These are phyloP conservation scores for Gremmenia infestans DNA, from an alignment of 2,329 filamentous ascomycete genomes.

Conservation along the genomic window DNA sequence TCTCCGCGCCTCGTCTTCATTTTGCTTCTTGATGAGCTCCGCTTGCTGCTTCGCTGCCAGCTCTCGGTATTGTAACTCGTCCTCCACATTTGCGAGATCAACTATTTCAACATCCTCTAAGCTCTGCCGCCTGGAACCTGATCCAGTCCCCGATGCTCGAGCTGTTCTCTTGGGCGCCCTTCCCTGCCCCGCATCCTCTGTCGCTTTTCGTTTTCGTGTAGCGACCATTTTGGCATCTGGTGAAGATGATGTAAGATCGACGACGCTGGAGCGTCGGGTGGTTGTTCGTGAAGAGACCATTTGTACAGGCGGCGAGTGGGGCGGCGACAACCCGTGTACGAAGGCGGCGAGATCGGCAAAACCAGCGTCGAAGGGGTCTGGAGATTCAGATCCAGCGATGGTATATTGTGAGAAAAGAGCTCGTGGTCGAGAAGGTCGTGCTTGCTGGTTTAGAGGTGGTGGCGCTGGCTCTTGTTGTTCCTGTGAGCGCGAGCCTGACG, in stretches of 20 bases:
- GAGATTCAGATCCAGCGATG: slow-evolving; percentile 15
- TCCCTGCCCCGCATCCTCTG: slow-evolving; percentile 3
- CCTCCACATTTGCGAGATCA: slow-evolving; percentile 27
- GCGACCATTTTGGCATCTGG: slow-evolving; percentile 14
- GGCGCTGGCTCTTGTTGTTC: slow-evolving; percentile 4
- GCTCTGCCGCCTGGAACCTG: slow-evolving; percentile 5
- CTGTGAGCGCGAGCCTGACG: neutral
- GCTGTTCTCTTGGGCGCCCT: slow-evolving; percentile 11
- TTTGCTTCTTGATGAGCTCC: slow-evolving; percentile 33
- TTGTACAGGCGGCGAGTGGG: neutral
- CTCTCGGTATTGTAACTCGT: slow-evolving; percentile 24
- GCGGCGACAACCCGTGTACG: neutral
- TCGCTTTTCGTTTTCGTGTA: slow-evolving; percentile 24
- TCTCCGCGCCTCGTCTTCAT: slow-evolving; percentile 43
- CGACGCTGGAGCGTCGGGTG: slow-evolving; percentile 15
- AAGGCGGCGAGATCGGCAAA: slow-evolving; percentile 11
- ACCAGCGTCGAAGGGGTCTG: slow-evolving; percentile 18
- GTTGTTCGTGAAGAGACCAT: neutral
- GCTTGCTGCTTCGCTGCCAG: slow-evolving; percentile 23
- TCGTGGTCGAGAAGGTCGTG: neutral
- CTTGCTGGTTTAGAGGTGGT: slow-evolving; percentile 20
- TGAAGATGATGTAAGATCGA: slow-evolving; percentile 27
- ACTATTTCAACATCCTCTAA: slow-evolving; percentile 20
- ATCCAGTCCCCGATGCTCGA: neutral
- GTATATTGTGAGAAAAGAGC: slow-evolving; percentile 8